Percentiles rank a stretch among this genome's conserved stretches.
phyloP scores from a whole-genome alignment of 2,329 filamentous ascomycete species.

The Leptographium procerum region DNA sequence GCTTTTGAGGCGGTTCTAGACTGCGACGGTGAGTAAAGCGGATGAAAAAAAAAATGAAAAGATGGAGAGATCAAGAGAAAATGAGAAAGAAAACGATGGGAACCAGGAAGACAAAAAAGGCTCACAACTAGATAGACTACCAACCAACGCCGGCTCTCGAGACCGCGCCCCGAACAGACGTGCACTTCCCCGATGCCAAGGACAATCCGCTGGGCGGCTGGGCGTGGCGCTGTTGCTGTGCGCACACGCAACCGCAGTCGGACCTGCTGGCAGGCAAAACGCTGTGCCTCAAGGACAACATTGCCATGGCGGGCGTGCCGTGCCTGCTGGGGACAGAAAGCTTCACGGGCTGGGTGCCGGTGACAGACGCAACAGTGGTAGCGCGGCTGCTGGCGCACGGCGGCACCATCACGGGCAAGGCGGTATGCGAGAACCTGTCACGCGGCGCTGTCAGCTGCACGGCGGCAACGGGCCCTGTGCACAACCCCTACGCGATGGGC shows the following conservation, averaged over 20 bases:
- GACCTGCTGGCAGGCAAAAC: constrained; percentile 26
- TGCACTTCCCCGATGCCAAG: constrained; percentile 20
- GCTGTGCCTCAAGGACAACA: constrained; percentile 36
- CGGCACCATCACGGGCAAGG: constrained; percentile 29
- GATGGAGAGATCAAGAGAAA: constrained; percentile 4
- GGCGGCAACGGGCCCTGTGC: constrained; percentile 31
- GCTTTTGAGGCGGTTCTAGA: not conserved
- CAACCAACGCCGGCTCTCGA: constrained; percentile 16
- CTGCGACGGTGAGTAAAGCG: not conserved
- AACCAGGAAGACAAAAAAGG: not conserved
- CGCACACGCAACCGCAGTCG: constrained; percentile 17
- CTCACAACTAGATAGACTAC: constrained; percentile 16
- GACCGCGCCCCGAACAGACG: constrained; percentile 11
- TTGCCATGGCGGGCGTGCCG: constrained; percentile 31
- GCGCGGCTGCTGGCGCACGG: constrained; percentile 29
- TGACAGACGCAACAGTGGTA: constrained; percentile 33
- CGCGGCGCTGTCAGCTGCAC: constrained; percentile 29
- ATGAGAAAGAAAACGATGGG: too few species aligned
- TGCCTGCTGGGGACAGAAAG: constrained; percentile 30
- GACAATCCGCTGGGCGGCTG: constrained; percentile 28
- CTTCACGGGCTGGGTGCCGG: constrained; percentile 25
- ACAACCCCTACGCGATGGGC: constrained; percentile 32
- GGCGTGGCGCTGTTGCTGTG: constrained; percentile 29
- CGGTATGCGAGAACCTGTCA: constrained; percentile 36
- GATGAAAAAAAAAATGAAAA: constrained; percentile 2